phyloP scores from a whole-genome alignment of 2,329 filamentous ascomycete species.

The Sarocladium oryzae region DNA sequence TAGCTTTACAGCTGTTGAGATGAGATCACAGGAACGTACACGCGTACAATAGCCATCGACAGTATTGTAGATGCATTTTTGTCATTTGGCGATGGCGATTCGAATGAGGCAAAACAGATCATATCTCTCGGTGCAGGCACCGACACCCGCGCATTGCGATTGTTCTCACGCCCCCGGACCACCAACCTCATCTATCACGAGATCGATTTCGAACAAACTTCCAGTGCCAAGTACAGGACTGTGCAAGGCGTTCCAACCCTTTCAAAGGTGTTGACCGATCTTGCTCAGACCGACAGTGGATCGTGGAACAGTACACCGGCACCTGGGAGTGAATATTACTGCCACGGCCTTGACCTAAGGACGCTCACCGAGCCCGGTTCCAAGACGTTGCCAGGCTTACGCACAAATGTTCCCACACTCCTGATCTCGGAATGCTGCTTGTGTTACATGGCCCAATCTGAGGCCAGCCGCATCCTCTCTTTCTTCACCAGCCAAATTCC shows the following conservation, averaged over 20 bases:
- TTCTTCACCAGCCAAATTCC: constrained; percentile 53
- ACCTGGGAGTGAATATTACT: constrained; percentile 39
- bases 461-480: constrained; percentile 57
- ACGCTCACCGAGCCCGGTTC: constrained; percentile 31
- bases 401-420: constrained; percentile 64
- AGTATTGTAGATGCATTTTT: constrained; percentile 69
- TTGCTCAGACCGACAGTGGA: constrained; percentile 21
- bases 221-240: constrained; percentile 55
- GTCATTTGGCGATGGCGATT: constrained; percentile 13
- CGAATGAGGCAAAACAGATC: constrained; percentile 56
- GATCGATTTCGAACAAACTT: constrained; percentile 77
- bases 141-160: constrained; percentile 79
- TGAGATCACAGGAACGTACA: constrained; percentile 86
- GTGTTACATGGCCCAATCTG: constrained; percentile 68
- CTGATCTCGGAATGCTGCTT: constrained; percentile 93
- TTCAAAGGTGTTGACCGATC: constrained; percentile 30
- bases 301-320: constrained; percentile 38
- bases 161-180: constrained; percentile 44
- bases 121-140: constrained; percentile 90
- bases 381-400: constrained; percentile 34
- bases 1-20: too few relatives aligned
- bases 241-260: constrained; percentile 41
- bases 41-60: constrained; percentile 79
- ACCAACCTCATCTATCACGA: constrained; percentile 72
- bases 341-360: constrained; percentile 66